Evolutionary conservation across 1,284 basidiomycete genomes (phyloP).

Genomic region (Microbotryomycetes sp.): DNA sequence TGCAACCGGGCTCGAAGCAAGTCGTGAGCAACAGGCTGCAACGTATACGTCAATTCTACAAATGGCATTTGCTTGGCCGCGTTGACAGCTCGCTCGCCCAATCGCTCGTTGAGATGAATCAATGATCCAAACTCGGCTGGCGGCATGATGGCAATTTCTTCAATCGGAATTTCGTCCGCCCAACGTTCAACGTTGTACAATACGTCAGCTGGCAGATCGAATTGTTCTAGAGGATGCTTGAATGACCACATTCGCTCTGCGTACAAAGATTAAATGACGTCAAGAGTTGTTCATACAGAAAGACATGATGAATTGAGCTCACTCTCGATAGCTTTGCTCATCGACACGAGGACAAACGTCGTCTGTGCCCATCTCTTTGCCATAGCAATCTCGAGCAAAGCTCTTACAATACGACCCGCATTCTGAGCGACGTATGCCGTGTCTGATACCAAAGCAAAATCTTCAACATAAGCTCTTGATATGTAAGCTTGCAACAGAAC

Average conservation of each 20-base stretch:
- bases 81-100: slow-evolving; percentile 70
- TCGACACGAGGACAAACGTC: slow-evolving; percentile 71
- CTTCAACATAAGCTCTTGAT: slow-evolving; percentile 71
- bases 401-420: slow-evolving; percentile 85
- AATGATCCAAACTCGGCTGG: slow-evolving; percentile 72
- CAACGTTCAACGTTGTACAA: slow-evolving; percentile 72
- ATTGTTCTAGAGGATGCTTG: slow-evolving; percentile 83
- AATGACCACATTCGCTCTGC: slow-evolving; percentile 82
- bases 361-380: slow-evolving; percentile 84
- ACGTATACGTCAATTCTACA: slow-evolving; percentile 58
- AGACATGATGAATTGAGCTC: not conserved
- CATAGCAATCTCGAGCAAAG: slow-evolving; percentile 88
- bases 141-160: slow-evolving; percentile 68
- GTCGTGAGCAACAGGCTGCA: slow-evolving; percentile 74
- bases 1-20: slow-evolving; percentile 68
- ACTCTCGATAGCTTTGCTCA: slow-evolving; percentile 65
- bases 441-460: slow-evolving; percentile 96
- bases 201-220: slow-evolving; percentile 65
- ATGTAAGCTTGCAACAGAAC: slow-evolving; percentile 90
- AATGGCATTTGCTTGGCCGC: slow-evolving; percentile 84
- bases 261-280: not conserved
- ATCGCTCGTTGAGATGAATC: slow-evolving; percentile 77
- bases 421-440: slow-evolving; percentile 79
- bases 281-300: not conserved
- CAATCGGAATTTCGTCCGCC: slow-evolving; percentile 74